Conservation (phyloP, 192 early-diverging fungal species). For the Backusella mclennaniae region DNA sequence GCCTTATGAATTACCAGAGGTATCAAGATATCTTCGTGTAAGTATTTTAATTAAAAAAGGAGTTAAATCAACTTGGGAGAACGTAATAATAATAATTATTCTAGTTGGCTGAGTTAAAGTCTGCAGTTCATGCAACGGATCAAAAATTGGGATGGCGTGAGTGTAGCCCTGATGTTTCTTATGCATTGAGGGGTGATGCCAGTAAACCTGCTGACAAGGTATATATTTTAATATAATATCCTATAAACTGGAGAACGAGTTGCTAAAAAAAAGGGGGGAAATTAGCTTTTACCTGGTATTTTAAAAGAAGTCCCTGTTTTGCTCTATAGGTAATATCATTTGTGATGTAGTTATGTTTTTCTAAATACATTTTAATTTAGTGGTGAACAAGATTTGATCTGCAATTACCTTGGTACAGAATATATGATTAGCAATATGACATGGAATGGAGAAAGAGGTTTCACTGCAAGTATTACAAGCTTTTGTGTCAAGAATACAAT, state of each 20-base stretch:
- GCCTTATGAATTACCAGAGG: constrained; percentile 53
- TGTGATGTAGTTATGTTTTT: not conserved
- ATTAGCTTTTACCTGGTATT: constrained; percentile 62
- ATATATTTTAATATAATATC: constrained; percentile 14
- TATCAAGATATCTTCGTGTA: constrained; percentile 52
- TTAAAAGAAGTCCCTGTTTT: constrained; percentile 54
- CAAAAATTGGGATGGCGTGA: constrained; percentile 57
- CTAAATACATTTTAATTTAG: constrained; percentile 38
- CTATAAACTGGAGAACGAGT: not conserved
- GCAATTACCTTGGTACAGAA: constrained; percentile 72
- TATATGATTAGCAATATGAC: constrained; percentile 64
- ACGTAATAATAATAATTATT: not conserved
- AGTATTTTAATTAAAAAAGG: constrained; percentile 13
- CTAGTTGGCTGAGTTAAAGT: constrained; percentile 48
- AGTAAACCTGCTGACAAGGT: constrained; percentile 59
- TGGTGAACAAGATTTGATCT: constrained; percentile 81
- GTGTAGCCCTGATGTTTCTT: constrained; percentile 52
- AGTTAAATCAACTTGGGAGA: not conserved
- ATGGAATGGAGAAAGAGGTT: constrained; percentile 64
- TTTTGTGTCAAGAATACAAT: not conserved
- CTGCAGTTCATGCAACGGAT: constrained; percentile 53
- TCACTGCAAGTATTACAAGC: constrained; percentile 41
- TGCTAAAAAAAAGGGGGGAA: not conserved
- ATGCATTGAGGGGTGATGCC: constrained; percentile 44
- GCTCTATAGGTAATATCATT: constrained; percentile 60